Conservation (phyloP, 371 early-diverging fungal genomes). For the Syncephalastrum contaminatum region DNA sequence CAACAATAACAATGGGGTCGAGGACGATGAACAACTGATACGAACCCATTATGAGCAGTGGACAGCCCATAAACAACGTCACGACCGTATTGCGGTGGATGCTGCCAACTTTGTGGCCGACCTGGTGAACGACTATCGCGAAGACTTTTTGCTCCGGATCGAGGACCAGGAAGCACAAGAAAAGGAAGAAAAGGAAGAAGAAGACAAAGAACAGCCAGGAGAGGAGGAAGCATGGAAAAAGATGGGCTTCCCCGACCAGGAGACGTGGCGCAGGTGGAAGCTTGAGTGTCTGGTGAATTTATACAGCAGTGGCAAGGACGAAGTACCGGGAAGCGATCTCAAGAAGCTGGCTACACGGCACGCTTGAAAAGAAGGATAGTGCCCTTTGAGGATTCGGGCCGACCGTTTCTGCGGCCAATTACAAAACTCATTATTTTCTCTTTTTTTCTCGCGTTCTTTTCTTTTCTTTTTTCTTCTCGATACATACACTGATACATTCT, state of each 20-base stretch:
- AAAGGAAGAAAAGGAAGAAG: slow-evolving; percentile 17
- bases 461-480: slow-evolving; percentile 2
- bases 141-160: slow-evolving; percentile 30
- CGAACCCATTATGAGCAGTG: slow-evolving; percentile 30
- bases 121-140: slow-evolving; percentile 33
- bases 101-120: slow-evolving; percentile 31
- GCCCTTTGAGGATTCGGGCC: background rate
- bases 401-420: background rate
- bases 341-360: slow-evolving; percentile 29
- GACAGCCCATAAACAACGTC: slow-evolving; percentile 32
- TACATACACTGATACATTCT: no score
- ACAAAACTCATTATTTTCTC: background rate
- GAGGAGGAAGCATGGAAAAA: slow-evolving; percentile 40
- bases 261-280: slow-evolving; percentile 46
- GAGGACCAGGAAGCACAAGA: slow-evolving; percentile 31
- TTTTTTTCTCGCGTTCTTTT: background rate
- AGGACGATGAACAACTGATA: slow-evolving; percentile 39
- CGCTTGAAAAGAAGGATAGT: background rate
- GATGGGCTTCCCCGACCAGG: slow-evolving; percentile 41
- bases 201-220: slow-evolving; percentile 19
- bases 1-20: background rate
- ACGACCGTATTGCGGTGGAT: slow-evolving; percentile 40
- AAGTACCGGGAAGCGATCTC: slow-evolving; percentile 43
- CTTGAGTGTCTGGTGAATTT: slow-evolving; percentile 48
- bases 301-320: slow-evolving; percentile 47